Base-by-base conservation (phyloP, 805 yeast species). In the Clavispora asparagi region DNA sequence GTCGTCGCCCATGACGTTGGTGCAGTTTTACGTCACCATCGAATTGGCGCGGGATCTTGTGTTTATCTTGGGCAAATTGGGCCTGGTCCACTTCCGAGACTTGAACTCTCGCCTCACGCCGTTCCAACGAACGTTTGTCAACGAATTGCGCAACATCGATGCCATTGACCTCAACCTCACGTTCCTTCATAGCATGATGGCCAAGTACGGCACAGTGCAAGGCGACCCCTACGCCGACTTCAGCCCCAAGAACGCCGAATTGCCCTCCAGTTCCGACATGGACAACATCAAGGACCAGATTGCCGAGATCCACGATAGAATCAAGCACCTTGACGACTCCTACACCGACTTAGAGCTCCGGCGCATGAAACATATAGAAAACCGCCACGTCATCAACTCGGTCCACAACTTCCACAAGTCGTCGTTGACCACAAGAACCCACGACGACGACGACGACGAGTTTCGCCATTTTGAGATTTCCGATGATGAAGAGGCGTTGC, bases 1-100 rank as follows among this genome's bases (percentile, higher is more conserved):
- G 40, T 71, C 77, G 25, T 78, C 78, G 9, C 76, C 77, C 9
- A 74, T 74, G 79, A 61, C 73, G 2, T 56, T 74, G 39, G 77
- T 74, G 12, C 79, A 74, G 49, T 69, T 74, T 59, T 74, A 72
- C 50, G 74, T 74, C 27, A 72, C 78, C 19, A 65, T 65, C 14
- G 79, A 74, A 51, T 56, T 71, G 54, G 74, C 76, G 7, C 49
- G 76, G 41, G 76, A 72, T 41, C 64, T 70, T 46, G 74, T 70
- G 16, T 59, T 58, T 40, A 61, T 62, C 1, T 52, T 73, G 27
- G 77, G 77, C 7, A 51, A 57, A n/a, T 49, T 63, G 16, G 74
- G 74, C 25, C 58, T 61, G 26, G 77, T 72, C 11, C 77, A 72
- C 53, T 72, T 71, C 52, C 57, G 76, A 35, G 77, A 71, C 56